These are phyloP conservation scores for Paramarasmius palmivorus DNA, from an alignment of 1,284 basidiomycete genomes.

Conservation along the genomic window DNA sequence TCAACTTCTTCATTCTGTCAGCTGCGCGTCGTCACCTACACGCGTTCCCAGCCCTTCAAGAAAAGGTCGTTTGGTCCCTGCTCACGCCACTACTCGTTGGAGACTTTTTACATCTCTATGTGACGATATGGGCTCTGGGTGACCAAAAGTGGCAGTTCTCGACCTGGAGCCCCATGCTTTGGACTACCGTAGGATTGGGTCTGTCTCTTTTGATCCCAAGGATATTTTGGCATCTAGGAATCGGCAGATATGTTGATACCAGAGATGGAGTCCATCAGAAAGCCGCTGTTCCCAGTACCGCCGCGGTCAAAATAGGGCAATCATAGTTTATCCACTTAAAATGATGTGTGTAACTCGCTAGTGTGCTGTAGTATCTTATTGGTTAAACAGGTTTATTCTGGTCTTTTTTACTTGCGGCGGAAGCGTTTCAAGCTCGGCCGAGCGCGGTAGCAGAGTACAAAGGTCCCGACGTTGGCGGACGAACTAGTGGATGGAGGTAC, in stretches of 20 bases:
- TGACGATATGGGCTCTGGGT: slow-evolving; percentile 74
- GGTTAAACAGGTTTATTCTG: not conserved
- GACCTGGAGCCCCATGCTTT: slow-evolving; percentile 67
- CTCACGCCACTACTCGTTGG: slow-evolving; percentile 68
- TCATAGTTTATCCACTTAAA: slow-evolving; percentile 4
- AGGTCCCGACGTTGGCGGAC: too few species aligned
- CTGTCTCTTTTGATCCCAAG: slow-evolving; percentile 66
- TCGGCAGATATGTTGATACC: slow-evolving; percentile 68
- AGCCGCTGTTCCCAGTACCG: not conserved
- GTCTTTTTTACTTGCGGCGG: too few species aligned
- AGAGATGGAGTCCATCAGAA: slow-evolving; percentile 46
- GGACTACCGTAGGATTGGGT: slow-evolving; percentile 65
- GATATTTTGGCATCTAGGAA: slow-evolving; percentile 68
- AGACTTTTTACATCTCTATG: slow-evolving; percentile 60
- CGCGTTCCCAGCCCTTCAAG: slow-evolving; percentile 60
- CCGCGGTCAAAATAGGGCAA: slow-evolving; percentile 7
- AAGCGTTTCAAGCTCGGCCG: too few species aligned
- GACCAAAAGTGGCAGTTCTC: slow-evolving; percentile 60
- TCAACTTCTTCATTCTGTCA: slow-evolving; percentile 67
- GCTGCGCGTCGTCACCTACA: slow-evolving; percentile 60
- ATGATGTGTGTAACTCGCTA: not conserved
- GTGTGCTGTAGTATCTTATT: not conserved
- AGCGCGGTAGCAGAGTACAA: too few species aligned
- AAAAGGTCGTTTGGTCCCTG: slow-evolving; percentile 63
- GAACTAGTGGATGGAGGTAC: not conserved